Base-by-base conservation (phyloP, 2,329 filamentous ascomycete species). In the Colletotrichum tropicale region DNA sequence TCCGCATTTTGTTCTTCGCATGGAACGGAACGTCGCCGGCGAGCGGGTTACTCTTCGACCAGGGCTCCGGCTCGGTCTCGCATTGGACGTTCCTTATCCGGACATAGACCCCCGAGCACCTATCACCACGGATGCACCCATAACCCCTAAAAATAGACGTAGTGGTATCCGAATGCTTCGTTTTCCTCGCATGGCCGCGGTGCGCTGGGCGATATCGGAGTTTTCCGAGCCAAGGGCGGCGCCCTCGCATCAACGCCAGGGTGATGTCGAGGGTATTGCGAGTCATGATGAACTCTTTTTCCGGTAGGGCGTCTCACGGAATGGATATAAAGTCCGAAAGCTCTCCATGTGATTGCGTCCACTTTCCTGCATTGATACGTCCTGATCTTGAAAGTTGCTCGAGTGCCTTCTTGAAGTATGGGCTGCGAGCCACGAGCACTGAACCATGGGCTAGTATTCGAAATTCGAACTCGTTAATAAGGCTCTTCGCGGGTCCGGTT, bases 71-170 rank as follows among this genome's bases (percentile, higher is more conserved):
- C 15, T 36, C 15, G 34, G 34, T 36, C 34, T 36, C 34, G 34
- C 34, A 2, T 36, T 1, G 8, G 34, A 36, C 15, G 0, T 36
- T 16, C 34, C 34, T 36, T 36, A 36, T 36, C 34, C 15, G 34
- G 34, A 36, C 34, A 16, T 36, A 8, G 0, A 7, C 0, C 0
- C 34, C 34, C 34, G 34, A 36, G 34, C 34, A 36, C 15, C 0
- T 16, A 36, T 36, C 2, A 8, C 34, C 34, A 36, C 34, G 34
- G 15, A 8, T 36, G 0, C 2, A 1, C 34, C 34, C 34, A 36
- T 36, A 16, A 4, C 34, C 2, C 7, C 34, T 36, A 16, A 2
- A 36, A 36, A 16, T 36, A 38, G 36, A 0, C 4, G 38, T 43
- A 0, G 18, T 43, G 38, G 16, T 43, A 43, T 43, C 8, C 38